These are phyloP conservation scores for Kazachstania africana DNA, from an alignment of 805 yeast genomes.

Conservation along the genomic window DNA sequence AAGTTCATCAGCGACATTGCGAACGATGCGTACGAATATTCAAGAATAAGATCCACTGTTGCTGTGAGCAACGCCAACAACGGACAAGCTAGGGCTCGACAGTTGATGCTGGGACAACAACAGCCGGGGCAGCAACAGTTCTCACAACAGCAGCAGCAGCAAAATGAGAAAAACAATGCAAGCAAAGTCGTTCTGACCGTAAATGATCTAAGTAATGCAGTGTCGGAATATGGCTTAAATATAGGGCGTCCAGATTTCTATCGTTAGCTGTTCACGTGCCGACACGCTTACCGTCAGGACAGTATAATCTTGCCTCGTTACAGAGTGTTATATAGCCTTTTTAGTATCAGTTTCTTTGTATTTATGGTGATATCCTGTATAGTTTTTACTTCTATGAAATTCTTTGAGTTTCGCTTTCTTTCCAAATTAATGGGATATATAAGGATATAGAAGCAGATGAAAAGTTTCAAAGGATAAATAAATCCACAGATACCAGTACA, in stretches of 20 bases:
- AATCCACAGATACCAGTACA: too few species aligned
- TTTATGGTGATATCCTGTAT: too few species aligned
- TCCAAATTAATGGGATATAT: too few species aligned
- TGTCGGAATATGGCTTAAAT: slow-evolving; percentile 86
- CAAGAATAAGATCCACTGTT: slow-evolving; percentile 79
- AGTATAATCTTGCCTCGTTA: too few species aligned
- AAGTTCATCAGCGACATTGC: slow-evolving; percentile 91
- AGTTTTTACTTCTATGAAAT: too few species aligned
- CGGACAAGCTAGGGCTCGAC: slow-evolving; percentile 78
- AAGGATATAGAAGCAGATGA: too few species aligned
- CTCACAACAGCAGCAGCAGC: slow-evolving; percentile 32
- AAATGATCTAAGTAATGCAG: slow-evolving; percentile 86
- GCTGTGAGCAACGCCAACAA: slow-evolving; percentile 78
- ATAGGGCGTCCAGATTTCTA: slow-evolving; percentile 89
- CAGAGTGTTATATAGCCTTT: too few species aligned
- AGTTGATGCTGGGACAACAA: slow-evolving; percentile 54
- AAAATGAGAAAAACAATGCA: slow-evolving; percentile 30
- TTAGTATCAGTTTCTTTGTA: too few species aligned
- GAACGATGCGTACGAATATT: slow-evolving; percentile 91
- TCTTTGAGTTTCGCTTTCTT: too few species aligned
- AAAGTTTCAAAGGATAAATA: too few species aligned
- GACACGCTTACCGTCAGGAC: too few species aligned
- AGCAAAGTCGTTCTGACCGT: slow-evolving; percentile 81
- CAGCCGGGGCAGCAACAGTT: slow-evolving; percentile 33
- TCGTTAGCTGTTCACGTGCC: too few species aligned